phyloP scores from a whole-genome alignment of 2,329 filamentous ascomycete genomes.

The Arthrinium puccinioides region DNA sequence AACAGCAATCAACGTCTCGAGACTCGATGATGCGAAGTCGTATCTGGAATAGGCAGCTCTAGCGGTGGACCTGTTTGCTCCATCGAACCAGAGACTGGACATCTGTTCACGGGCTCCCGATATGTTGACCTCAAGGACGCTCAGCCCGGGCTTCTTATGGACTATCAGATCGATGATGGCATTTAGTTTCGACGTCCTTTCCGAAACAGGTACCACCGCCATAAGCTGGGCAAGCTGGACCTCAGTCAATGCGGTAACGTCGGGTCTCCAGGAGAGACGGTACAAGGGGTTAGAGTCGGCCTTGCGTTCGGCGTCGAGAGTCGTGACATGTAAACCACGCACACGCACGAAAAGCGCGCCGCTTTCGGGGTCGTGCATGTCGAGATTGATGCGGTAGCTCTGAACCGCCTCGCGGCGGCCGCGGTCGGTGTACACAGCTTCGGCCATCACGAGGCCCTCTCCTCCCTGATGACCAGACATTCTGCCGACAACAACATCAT shows the following conservation, averaged over 20 bases:
- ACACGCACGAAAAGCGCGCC: constrained; percentile 13
- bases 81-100: not conserved
- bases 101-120: no score
- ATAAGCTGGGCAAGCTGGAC: constrained; percentile 4
- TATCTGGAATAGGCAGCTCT: not conserved
- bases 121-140: not conserved
- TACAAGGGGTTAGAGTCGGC: constrained; percentile 15
- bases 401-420: constrained; percentile 7
- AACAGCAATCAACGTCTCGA: not conserved
- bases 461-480: no score
- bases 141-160: not conserved
- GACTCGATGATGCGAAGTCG: not conserved
- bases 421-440: constrained; percentile 4
- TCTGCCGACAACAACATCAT: constrained; percentile 10
- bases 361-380: constrained; percentile 10
- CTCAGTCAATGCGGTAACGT: constrained; percentile 12
- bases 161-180: not conserved
- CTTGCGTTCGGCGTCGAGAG: constrained; percentile 13
- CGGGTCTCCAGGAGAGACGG: constrained; percentile 13
- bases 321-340: constrained; percentile 10
- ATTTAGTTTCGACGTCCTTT: no score
- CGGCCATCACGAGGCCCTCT: constrained; percentile 1
- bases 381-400: constrained; percentile 6
- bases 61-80: not conserved
- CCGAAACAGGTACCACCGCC: no score